These are phyloP conservation scores for Juglanconis sp. DNA, from an alignment of 2,329 filamentous ascomycete species.

Conservation along the genomic window DNA sequence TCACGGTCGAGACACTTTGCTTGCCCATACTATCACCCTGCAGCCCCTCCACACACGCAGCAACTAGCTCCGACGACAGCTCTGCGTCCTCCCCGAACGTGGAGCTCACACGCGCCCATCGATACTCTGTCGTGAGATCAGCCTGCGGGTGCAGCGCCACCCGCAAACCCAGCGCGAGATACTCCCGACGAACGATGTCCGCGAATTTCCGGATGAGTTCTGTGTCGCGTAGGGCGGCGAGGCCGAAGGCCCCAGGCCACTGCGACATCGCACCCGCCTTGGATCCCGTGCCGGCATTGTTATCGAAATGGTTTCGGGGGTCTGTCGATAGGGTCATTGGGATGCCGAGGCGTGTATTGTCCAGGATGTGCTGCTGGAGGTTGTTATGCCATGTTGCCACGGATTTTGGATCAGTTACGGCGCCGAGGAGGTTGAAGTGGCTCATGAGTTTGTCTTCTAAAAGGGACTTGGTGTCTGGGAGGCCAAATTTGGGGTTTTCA, in stretches of 20 bases:
- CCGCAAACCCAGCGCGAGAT: slow-evolving; percentile 39
- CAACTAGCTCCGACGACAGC: slow-evolving; percentile 33
- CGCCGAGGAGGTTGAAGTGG: slow-evolving; percentile 20
- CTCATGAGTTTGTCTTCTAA: slow-evolving; percentile 13
- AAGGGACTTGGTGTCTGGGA: not conserved
- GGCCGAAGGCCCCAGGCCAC: slow-evolving; percentile 49
- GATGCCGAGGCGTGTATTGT: slow-evolving; percentile 43
- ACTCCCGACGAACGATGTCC: slow-evolving; percentile 47
- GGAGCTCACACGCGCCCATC: slow-evolving; percentile 44
- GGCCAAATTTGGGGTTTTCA: not conserved
- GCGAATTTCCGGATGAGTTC: slow-evolving; percentile 43
- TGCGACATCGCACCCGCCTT: slow-evolving; percentile 42
- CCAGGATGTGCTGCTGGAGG: slow-evolving; percentile 38
- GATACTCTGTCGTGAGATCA: slow-evolving; percentile 48
- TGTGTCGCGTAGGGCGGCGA: slow-evolving; percentile 45
- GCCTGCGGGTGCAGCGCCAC: slow-evolving; percentile 48
- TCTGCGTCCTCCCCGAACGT: slow-evolving; percentile 49
- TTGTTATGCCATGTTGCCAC: slow-evolving; percentile 39
- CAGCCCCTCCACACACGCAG: slow-evolving; percentile 46
- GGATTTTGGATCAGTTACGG: slow-evolving; percentile 27
- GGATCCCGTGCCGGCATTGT: slow-evolving; percentile 41
- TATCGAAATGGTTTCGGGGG: slow-evolving; percentile 42
- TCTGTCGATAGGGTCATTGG: slow-evolving; percentile 47
- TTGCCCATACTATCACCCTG: slow-evolving; percentile 35
- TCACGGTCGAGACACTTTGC: slow-evolving; percentile 44